Conservation (phyloP, 768 basidiomycete genomes). For the Kondoa malvinella region DNA sequence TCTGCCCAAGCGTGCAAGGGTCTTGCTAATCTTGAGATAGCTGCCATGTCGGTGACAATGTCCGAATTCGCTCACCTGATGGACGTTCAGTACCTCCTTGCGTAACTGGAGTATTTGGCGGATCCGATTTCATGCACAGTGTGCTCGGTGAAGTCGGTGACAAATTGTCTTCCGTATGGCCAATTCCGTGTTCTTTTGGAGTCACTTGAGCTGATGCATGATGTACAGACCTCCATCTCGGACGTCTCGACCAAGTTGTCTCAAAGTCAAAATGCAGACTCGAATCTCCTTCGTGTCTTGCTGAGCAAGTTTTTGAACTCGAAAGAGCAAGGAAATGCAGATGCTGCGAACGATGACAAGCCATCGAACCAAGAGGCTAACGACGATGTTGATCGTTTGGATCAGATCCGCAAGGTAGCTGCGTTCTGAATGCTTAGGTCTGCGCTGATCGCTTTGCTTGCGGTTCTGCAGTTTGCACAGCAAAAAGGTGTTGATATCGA, state of each 20-base stretch:
- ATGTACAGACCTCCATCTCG: too few relatives aligned
- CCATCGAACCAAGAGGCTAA: background rate
- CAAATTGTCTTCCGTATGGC: background rate
- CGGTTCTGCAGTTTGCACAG: background rate
- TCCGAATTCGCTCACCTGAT: constrained; percentile 53
- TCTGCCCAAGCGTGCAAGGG: too few relatives aligned
- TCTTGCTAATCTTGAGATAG: too few relatives aligned
- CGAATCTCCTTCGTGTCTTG: background rate
- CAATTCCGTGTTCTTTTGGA: background rate
- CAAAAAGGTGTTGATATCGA: background rate
- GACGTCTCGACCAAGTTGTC: background rate
- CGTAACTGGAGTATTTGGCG: constrained; percentile 55
- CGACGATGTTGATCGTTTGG: background rate
- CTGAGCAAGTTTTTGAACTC: background rate
- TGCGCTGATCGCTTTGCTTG: background rate
- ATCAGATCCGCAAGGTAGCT: background rate
- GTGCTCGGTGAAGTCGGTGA: constrained; percentile 1
- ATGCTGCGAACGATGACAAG: background rate
- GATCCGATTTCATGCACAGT: constrained; percentile 4
- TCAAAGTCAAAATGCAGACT: background rate
- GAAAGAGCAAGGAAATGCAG: background rate
- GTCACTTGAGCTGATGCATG: too few relatives aligned
- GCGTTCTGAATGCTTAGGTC: background rate
- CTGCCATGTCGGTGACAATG: constrained; percentile 66
- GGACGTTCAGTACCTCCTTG: constrained; percentile 57